Base-by-base conservation (phyloP, 495 filamentous ascomycete genomes). In the Podospora anserina region DNA sequence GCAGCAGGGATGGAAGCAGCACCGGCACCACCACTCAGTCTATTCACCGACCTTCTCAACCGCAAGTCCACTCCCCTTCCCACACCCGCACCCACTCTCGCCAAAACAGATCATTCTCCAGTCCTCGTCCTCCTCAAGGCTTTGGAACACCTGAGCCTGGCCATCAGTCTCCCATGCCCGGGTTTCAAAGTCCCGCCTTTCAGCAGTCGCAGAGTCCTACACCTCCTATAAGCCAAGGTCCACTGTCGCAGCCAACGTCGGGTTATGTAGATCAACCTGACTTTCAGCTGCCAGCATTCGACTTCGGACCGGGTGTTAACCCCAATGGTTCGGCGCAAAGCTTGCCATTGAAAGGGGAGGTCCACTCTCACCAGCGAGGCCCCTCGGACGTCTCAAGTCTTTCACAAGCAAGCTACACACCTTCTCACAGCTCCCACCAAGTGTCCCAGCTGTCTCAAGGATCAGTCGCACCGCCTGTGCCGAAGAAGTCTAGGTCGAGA, bases 41-140 rank as follows among this genome's bases (percentile, higher is more conserved):
- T 3, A 5, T 62, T 15, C 60, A 62, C 60, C 60, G 27, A 9
- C 60, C 60, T n/a, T n/a, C 30, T 9, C 60, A 28, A 18, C 56
- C 2, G 20, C 56, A 59, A 20, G 15, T 49, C 15, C 39, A 49
- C 15, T 49, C 39, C 13, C 15, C 39, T 13, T 26, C 60, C 23
- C 20, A 62, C 15, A 19, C 60, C 16, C 60, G 60, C 26, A n/a
- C 23, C 26, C 60, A 62, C 27, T 18, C 60, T 27, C 60, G 60
- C 7, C 60, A 62, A n/a, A 28, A 19, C 18, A 27, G 60, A n/a
- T 62, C 60, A 5, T 62, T 30, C 27, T 26, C 60, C 16, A 62
- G 60, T 30, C 60, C 60, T 3, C 19, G 9, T n/a, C 5, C 32
- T 27, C 30, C 60, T n/a, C 60, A 62, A 16, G 27, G 23, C 2